phyloP scores from a whole-genome alignment of 2,329 filamentous ascomycete species.

The Drechmeria coniospora region DNA sequence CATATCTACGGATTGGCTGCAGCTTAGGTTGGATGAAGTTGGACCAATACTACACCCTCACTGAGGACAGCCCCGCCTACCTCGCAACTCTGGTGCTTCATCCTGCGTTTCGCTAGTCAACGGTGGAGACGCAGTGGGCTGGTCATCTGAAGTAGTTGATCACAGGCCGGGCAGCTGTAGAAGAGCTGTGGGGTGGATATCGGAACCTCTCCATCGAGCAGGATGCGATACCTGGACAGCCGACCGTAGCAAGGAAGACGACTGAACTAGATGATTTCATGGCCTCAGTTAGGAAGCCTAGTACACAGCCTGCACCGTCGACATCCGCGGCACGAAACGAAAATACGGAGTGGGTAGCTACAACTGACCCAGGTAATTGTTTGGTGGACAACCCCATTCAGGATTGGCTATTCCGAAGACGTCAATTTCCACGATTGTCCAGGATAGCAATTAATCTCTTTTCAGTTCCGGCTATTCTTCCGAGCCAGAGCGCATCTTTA shows the following conservation, averaged over 20 bases:
- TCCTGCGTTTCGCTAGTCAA: not conserved
- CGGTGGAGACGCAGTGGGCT: not conserved
- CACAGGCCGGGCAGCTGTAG: not conserved
- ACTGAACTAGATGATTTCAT: not conserved
- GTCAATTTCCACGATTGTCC: conserved; percentile 3
- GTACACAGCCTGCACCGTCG: conserved; percentile 1
- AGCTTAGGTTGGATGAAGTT: too few relatives aligned
- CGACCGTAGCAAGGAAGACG: not conserved
- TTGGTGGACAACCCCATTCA: conserved; percentile 3
- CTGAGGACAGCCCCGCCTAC: not conserved
- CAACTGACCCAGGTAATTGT: conserved; percentile 2
- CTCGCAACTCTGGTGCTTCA: not conserved
- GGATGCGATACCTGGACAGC: not conserved
- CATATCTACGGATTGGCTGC: too few relatives aligned
- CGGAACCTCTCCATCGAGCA: not conserved
- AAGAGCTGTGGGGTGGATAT: not conserved
- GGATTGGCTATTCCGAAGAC: conserved; percentile 2
- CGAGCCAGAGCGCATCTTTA: not conserved
- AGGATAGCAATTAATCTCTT: conserved; percentile 1
- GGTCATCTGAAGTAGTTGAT: not conserved
- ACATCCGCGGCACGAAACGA: conserved; percentile 1
- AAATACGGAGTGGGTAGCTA: conserved; percentile 3
- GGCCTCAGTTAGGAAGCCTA: not conserved
- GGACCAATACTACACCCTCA: conserved; percentile 1
- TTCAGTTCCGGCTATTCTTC: not conserved